Percentiles rank a stretch among this genome's conserved stretches.
Conservation (phyloP, 768 basidiomycete species). For the Suillus placidus region DNA sequence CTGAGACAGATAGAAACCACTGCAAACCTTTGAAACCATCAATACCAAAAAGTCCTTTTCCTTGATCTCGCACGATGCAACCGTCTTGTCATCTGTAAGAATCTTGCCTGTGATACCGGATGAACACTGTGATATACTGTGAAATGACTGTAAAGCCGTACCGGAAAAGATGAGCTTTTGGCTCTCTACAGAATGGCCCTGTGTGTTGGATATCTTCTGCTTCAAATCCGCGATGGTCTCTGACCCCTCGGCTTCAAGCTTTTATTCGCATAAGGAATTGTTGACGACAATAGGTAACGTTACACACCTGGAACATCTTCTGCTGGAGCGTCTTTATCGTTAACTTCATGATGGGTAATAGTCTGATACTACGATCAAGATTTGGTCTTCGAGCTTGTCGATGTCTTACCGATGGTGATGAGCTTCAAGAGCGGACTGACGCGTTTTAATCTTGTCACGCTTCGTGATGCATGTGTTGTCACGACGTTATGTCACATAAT, state of each 20-base stretch:
- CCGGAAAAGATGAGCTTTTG: constrained; percentile 98
- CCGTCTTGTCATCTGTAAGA: constrained; percentile 82
- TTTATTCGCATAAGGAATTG: constrained; percentile 2
- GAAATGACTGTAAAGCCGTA: constrained; percentile 35
- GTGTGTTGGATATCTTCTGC: constrained; percentile 74
- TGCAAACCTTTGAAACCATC: constrained; percentile 91
- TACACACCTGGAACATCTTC: constrained; percentile 80
- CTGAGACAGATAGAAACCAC: background rate
- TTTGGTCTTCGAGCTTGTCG: constrained; percentile 12
- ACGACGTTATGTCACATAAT: constrained; percentile 20
- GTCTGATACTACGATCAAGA: constrained; percentile 10
- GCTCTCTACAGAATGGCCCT: constrained; percentile 69
- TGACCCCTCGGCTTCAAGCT: constrained; percentile 77
- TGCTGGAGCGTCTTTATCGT: constrained; percentile 95
- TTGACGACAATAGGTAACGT: background rate
- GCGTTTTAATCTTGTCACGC: constrained; percentile 17
- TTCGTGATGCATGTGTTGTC: constrained; percentile 20
- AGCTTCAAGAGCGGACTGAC: constrained; percentile 13
- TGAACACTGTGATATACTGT: constrained; percentile 14
- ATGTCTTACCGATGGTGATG: constrained; percentile 24
- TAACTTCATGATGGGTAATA: constrained; percentile 71
- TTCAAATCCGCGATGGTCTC: constrained; percentile 83
- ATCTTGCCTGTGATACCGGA: constrained; percentile 73
- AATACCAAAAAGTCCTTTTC: constrained; percentile 99
- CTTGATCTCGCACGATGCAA: constrained; percentile 89